These are phyloP conservation scores for Beauveria pseudobassiana DNA, from an alignment of 2,329 filamentous ascomycete species.

Conservation along the genomic window DNA sequence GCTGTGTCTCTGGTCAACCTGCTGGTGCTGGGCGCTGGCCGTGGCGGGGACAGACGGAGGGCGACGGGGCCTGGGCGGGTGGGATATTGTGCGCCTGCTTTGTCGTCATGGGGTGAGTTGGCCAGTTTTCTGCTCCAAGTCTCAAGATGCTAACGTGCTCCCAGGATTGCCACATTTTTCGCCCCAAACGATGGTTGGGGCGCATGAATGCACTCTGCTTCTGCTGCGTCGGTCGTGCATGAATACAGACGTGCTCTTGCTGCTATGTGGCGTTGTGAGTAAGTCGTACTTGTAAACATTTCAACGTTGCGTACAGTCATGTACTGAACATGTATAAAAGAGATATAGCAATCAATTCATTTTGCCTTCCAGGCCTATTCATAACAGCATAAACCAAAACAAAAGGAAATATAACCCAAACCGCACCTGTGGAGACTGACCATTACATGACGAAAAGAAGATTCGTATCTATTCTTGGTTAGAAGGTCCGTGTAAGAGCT, in stretches of 20 bases:
- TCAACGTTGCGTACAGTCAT: background rate
- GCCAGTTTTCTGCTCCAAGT: too few species aligned
- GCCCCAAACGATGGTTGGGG: background rate
- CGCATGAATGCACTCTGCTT: background rate
- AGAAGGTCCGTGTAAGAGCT: background rate
- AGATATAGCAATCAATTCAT: background rate
- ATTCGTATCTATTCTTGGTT: slow-evolving; percentile 46
- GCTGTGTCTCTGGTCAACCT: slow-evolving; percentile 67
- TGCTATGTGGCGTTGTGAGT: background rate
- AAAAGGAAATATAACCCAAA: background rate
- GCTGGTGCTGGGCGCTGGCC: slow-evolving; percentile 40
- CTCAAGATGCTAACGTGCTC: background rate
- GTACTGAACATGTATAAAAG: background rate
- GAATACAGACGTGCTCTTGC: too few species aligned
- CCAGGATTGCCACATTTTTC: background rate
- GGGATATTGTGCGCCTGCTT: slow-evolving; percentile 47
- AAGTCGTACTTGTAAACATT: background rate
- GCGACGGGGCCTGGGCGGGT: slow-evolving; percentile 41
- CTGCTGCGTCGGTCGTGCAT: background rate
- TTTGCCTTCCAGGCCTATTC: slow-evolving; percentile 1
- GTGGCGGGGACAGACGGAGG: slow-evolving; percentile 48
- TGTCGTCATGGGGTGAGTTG: slow-evolving; percentile 38
- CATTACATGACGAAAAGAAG: slow-evolving; percentile 58
- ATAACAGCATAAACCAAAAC: background rate
- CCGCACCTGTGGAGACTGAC: background rate